Conservation (phyloP, 108 stramenopile species). For the Nitzschia sp. region DNA sequence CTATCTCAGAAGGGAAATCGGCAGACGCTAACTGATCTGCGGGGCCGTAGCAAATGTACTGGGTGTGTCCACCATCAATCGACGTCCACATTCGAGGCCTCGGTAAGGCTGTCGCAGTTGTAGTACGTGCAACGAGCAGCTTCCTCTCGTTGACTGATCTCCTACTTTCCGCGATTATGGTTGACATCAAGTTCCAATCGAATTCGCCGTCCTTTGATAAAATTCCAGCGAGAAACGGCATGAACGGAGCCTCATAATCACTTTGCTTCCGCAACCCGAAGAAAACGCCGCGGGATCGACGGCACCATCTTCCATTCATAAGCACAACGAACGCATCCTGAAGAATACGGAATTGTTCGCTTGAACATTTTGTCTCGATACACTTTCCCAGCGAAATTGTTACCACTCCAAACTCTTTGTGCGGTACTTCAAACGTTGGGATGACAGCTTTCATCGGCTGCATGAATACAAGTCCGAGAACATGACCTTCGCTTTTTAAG, state of each 20-base stretch:
- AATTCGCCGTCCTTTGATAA: constrained; percentile 26
- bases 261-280: constrained; percentile 29
- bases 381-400: constrained; percentile 17
- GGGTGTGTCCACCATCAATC: constrained; percentile 19
- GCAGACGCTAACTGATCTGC: constrained; percentile 30
- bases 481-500: constrained; percentile 21
- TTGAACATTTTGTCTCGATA: constrained; percentile 7
- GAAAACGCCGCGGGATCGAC: constrained; percentile 23
- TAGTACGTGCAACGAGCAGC: constrained; percentile 16
- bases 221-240: constrained; percentile 46
- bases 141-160: constrained; percentile 36
- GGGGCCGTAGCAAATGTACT: constrained; percentile 50
- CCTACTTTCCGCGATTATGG: constrained; percentile 35
- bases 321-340: constrained; percentile 39
- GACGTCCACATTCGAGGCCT: constrained; percentile 48
- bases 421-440: constrained; percentile 20
- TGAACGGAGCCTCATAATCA: constrained; percentile 14
- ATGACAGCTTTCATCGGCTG: constrained; percentile 19
- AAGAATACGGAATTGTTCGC: constrained; percentile 16
- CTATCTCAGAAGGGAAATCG: constrained; percentile 27
- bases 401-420: constrained; percentile 48
- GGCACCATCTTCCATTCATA: constrained; percentile 55
- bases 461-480: constrained; percentile 32
- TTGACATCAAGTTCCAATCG: constrained; percentile 48
- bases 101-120: not conserved